These are phyloP conservation scores for Arctostaphylos glauca DNA, from an alignment of 148 eudicot species.

Conservation along the genomic window DNA sequence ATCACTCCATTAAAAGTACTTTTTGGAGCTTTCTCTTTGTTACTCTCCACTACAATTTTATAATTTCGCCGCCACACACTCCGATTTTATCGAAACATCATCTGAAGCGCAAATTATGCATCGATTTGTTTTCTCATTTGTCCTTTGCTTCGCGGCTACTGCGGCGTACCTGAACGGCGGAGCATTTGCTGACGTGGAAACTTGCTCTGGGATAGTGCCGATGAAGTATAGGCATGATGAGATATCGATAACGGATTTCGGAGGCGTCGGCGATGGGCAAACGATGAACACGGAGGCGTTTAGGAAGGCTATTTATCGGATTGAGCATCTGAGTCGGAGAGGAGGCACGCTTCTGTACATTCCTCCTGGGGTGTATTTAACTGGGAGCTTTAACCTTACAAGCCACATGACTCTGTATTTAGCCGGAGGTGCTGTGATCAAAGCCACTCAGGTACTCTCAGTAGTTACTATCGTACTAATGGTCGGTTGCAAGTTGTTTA, in stretches of 20 bases:
- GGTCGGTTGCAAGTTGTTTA: not conserved
- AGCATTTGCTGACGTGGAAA: conserved; percentile 26
- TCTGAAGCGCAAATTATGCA: conserved; percentile 25
- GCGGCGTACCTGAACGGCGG: not conserved
- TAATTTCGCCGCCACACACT: too few relatives aligned
- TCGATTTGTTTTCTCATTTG: not conserved
- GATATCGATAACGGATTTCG: conserved; percentile 74
- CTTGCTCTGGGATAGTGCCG: conserved; percentile 81
- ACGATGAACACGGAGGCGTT: conserved; percentile 87
- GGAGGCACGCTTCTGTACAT: conserved; percentile 70
- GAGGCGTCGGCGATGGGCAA: conserved; percentile 83
- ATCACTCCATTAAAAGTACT: conserved; percentile 2
- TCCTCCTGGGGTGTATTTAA: conserved; percentile 77
- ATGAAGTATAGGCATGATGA: conserved; percentile 50
- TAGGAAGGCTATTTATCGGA: conserved; percentile 59
- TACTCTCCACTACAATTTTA: too few relatives aligned
- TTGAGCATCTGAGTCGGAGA: conserved; percentile 52
- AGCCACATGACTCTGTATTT: conserved; percentile 88
- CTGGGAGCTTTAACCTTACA: conserved; percentile 71
- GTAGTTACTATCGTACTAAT: not conserved
- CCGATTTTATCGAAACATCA: too few relatives aligned
- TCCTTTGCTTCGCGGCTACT: conserved; percentile 19
- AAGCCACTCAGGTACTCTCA: conserved; percentile 65
- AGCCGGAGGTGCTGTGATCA: conserved; percentile 79
- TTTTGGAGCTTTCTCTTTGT: conserved; percentile 10